A percentile compares a stretch with the other conserved stretches of the same genome.
phyloP scores from a whole-genome alignment of 345 rosid genomes.

The Streptanthus diversifolius region DNA sequence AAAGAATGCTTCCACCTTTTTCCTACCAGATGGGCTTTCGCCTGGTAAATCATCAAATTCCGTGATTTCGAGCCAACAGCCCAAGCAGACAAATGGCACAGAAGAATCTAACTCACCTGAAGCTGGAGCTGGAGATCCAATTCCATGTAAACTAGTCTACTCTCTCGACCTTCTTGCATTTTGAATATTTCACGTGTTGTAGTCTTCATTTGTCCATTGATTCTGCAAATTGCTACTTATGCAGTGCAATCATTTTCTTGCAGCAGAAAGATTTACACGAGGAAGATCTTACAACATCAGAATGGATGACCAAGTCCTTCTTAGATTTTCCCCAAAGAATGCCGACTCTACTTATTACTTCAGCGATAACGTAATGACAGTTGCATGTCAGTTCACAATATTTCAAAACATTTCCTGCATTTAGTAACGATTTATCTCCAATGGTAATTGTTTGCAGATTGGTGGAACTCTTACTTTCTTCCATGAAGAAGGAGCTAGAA shows the following conservation, averaged over 20 bases:
- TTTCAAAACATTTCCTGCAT: neutral
- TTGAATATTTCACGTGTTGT: neutral
- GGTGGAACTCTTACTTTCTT: conserved; percentile 97
- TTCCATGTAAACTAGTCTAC: conserved; percentile 53
- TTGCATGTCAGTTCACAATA: conserved; percentile 5
- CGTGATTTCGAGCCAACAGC: conserved; percentile 45
- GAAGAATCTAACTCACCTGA: conserved; percentile 42
- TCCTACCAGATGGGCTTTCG: conserved; percentile 41
- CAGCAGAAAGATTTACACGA: conserved; percentile 91
- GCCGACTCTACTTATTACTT: conserved; percentile 91
- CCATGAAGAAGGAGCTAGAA: conserved; percentile 77
- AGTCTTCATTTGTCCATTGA: conserved; percentile 11
- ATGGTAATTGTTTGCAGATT: conserved; percentile 49
- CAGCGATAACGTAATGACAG: conserved; percentile 69
- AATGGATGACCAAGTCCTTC: conserved; percentile 86
- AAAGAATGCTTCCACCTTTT: conserved; percentile 17
- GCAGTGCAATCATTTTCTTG: conserved; percentile 47
- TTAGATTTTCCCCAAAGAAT: conserved; percentile 88
- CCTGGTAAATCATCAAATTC: conserved; percentile 39
- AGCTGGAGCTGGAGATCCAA: conserved; percentile 43
- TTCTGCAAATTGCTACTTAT: conserved; percentile 40
- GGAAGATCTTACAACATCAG: conserved; percentile 97
- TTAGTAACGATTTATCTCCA: conserved; percentile 14
- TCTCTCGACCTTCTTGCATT: conserved; percentile 15
- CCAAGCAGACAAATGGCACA: conserved; percentile 42